Conservation (phyloP, 768 basidiomycete species). For the Suillus discolor region DNA sequence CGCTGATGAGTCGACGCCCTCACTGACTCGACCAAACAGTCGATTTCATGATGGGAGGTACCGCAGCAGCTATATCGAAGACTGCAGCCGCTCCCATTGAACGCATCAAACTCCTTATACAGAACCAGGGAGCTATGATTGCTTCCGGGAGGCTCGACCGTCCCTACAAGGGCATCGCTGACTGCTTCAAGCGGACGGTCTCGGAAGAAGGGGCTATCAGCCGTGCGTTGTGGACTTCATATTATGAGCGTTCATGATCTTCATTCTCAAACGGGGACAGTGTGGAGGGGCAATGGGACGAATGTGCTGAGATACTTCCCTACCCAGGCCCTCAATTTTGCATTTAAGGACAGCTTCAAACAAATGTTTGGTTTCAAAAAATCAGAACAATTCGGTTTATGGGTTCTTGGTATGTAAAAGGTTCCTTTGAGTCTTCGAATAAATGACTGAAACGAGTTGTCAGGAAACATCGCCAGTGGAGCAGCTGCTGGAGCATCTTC, state of each 20-base stretch:
- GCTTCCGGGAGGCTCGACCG: slow-evolving; percentile 36
- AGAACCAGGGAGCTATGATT: slow-evolving; percentile 42
- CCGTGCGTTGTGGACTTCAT: slow-evolving; percentile 29
- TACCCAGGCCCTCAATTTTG: slow-evolving; percentile 49
- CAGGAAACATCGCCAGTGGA: slow-evolving; percentile 45
- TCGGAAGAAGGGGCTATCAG: slow-evolving; percentile 39
- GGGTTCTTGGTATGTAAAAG: slow-evolving; percentile 34
- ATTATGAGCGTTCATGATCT: not conserved
- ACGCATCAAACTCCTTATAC: slow-evolving; percentile 42
- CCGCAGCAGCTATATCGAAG: slow-evolving; percentile 38
- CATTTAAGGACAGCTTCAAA: slow-evolving; percentile 50
- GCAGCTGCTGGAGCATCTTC: slow-evolving; percentile 46
- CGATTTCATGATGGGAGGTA: slow-evolving; percentile 41
- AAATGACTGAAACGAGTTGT: not conserved
- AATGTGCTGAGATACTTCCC: slow-evolving; percentile 49
- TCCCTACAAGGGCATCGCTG: slow-evolving; percentile 40
- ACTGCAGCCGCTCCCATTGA: slow-evolving; percentile 44
- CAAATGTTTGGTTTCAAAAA: slow-evolving; percentile 38
- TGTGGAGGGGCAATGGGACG: slow-evolving; percentile 49
- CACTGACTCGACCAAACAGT: slow-evolving; percentile 24
- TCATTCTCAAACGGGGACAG: slow-evolving; percentile 19
- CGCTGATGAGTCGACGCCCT: not conserved
- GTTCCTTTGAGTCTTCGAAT: not conserved
- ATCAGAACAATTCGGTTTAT: slow-evolving; percentile 38
- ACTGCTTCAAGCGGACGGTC: slow-evolving; percentile 38